A percentile compares a stretch with the other conserved stretches of the same genome.
phyloP scores from a whole-genome alignment of 2,329 filamentous ascomycete genomes.

The Epichloe amarillans region DNA sequence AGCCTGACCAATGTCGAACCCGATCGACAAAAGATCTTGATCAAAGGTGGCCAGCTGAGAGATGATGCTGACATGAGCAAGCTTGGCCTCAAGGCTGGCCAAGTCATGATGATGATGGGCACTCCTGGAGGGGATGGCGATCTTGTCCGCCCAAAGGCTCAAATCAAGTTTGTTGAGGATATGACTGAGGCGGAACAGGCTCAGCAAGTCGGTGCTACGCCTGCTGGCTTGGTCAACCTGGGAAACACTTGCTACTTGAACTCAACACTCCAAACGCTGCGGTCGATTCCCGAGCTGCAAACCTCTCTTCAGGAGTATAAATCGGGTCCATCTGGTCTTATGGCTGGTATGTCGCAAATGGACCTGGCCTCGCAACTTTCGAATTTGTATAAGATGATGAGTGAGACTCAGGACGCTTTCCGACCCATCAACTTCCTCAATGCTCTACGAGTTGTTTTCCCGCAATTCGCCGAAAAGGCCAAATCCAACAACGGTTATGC shows the following conservation, averaged over 20 bases:
- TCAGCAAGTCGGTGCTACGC: slow-evolving; percentile 67
- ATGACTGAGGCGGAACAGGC: slow-evolving; percentile 93
- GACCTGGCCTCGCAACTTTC: slow-evolving; percentile 69
- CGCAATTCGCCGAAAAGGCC: slow-evolving; percentile 84
- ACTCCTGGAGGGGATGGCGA: slow-evolving; percentile 55
- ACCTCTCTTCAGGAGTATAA: slow-evolving; percentile 54
- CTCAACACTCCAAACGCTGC: slow-evolving; percentile 85
- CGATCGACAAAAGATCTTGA: slow-evolving; percentile 86
- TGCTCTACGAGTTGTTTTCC: slow-evolving; percentile 65
- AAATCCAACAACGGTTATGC: slow-evolving; percentile 75
- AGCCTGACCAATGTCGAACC: slow-evolving; percentile 93
- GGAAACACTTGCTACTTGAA: slow-evolving; percentile 99
- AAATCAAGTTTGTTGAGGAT: slow-evolving; percentile 84
- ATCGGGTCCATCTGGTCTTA: slow-evolving; percentile 15
- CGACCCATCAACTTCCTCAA: slow-evolving; percentile 72
- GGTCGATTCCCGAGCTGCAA: slow-evolving; percentile 82
- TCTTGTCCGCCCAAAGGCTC: slow-evolving; percentile 62
- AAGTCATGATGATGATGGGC: slow-evolving; percentile 93
- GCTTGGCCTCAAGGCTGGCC: slow-evolving; percentile 72
- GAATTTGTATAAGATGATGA: slow-evolving; percentile 80
- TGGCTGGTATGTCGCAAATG: slow-evolving; percentile 36
- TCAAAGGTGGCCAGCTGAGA: slow-evolving; percentile 90
- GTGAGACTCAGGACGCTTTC: slow-evolving; percentile 76
- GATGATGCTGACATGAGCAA: slow-evolving; percentile 81
- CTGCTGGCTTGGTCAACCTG: slow-evolving; percentile 78